Conservation (phyloP, 164 flowering plant species). For the Vitis riparia region DNA sequence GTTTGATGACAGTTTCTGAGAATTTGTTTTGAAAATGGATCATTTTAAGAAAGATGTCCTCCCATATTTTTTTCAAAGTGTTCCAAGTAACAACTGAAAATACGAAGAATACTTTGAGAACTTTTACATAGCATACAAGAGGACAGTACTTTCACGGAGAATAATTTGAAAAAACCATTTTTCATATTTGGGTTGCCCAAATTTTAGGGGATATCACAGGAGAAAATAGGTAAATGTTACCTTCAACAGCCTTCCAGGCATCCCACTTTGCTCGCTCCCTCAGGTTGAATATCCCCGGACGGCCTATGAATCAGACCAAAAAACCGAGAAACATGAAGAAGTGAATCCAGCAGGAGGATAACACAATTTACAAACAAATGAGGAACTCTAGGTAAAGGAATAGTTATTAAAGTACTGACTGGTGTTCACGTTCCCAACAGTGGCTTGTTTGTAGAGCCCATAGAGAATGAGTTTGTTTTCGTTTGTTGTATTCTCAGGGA, state of each 20-base stretch:
- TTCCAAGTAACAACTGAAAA: too few species aligned
- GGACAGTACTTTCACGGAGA: too few species aligned
- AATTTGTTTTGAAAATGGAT: too few species aligned
- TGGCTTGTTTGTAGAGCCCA: conserved; percentile 55
- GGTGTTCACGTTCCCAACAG: conserved; percentile 52
- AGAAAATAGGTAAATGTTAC: conserved; percentile 12
- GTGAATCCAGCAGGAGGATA: not conserved
- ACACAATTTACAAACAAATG: not conserved
- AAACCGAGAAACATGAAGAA: not conserved
- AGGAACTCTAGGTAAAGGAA: too few species aligned
- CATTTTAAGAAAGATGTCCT: too few species aligned
- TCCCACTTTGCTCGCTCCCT: conserved; percentile 54
- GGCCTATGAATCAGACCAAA: conserved; percentile 23
- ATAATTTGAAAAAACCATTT: too few species aligned
- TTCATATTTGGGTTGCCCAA: too few species aligned
- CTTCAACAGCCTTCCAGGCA: conserved; percentile 60
- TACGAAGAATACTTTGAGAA: too few species aligned
- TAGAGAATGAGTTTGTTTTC: conserved; percentile 47
- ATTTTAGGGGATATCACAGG: not conserved
- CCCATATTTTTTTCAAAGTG: too few species aligned
- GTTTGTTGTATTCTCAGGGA: conserved; percentile 39
- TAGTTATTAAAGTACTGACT: conserved; percentile 14
- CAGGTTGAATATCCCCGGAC: conserved; percentile 45
- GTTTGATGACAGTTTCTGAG: too few species aligned
- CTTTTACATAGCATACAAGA: too few species aligned